Base-by-base conservation (phyloP, 345 rosid genomes). In the Ceriops decandra region DNA sequence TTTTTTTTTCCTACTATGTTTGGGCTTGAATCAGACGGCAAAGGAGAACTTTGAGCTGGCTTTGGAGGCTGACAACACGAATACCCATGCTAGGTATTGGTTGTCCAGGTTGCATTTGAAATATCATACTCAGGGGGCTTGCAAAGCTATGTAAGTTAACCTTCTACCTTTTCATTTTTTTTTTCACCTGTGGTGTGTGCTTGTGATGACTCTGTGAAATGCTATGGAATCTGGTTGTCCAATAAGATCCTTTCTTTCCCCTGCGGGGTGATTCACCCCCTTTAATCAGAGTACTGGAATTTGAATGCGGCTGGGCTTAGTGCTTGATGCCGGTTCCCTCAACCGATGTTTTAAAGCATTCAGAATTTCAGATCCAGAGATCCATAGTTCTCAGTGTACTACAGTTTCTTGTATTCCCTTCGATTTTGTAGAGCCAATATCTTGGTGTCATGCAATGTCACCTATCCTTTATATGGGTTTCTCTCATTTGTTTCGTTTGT, bases 31-130 rank as follows among this genome's bases (percentile, higher is more conserved):
- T 60, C 66, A 93, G 98, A 81, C 86, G 33, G 97, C 91, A 57
- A 93, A 93, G 76, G 95, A 91, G 76, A 93, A 88, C 76, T 91
- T 93, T 76, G 95, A 91, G 79, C 75, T 91, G 85, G 96, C 96
- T 62, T 59, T 93, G 49, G 91, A 84, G 82, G 90, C 82, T 61
- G 93, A 90, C 83, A 82, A 78, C 77, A 81, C 87, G 32, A 89
- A 87, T 76, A 89, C 93, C 30, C 97, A 84, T 76, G 98, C 96
- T 24, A 85, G 92, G 72, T 90, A 64, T 66, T 93, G 98, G 97
- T 77, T 90, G 64, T 84, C 92, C 19, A 89, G 75, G 62, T 76
- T 90, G 82, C 98, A 93, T 70, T 51, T 93, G 87, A 93, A 93
- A 74, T 90, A 90, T 72, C 90, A 90, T 69, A 88, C 87, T 69